These are phyloP conservation scores for Eurotiales sp. DNA, from an alignment of 2,329 filamentous ascomycete genomes.

Conservation along the genomic window DNA sequence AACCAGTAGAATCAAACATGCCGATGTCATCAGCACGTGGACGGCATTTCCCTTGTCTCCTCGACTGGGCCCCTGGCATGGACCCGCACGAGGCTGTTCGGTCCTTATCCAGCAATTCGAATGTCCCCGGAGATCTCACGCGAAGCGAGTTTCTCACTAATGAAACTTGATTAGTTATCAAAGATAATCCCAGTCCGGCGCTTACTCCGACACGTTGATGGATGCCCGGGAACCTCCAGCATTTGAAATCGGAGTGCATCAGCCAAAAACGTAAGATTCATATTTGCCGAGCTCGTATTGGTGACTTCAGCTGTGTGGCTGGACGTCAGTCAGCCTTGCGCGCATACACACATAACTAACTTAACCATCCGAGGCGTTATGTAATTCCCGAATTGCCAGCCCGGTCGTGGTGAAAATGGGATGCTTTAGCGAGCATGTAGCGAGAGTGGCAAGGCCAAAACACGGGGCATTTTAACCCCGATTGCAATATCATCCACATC, in stretches of 20 bases:
- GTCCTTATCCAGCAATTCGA: background rate
- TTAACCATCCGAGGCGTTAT: background rate
- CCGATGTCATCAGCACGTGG: background rate
- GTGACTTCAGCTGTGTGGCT: background rate
- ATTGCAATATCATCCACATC: too few relatives aligned
- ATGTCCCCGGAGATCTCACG: background rate
- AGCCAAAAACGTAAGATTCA: background rate
- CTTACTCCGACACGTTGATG: background rate
- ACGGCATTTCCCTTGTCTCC: background rate
- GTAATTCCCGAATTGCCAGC: background rate
- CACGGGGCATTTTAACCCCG: too few relatives aligned
- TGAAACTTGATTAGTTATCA: background rate
- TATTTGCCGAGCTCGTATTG: background rate
- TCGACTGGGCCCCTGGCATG: background rate
- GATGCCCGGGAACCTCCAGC: background rate
- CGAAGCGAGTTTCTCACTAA: background rate
- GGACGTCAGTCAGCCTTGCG: background rate
- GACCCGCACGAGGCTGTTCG: background rate
- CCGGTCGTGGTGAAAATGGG: background rate
- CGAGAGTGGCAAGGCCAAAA: background rate
- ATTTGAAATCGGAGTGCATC: background rate
- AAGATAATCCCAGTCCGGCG: background rate
- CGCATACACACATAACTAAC: background rate
- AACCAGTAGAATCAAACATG: background rate
- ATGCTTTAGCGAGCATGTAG: background rate